A percentile compares a stretch with the other conserved stretches of the same genome.
Conservation (phyloP, 371 early-diverging fungal genomes). For the Syncephalastrum monosporum region DNA sequence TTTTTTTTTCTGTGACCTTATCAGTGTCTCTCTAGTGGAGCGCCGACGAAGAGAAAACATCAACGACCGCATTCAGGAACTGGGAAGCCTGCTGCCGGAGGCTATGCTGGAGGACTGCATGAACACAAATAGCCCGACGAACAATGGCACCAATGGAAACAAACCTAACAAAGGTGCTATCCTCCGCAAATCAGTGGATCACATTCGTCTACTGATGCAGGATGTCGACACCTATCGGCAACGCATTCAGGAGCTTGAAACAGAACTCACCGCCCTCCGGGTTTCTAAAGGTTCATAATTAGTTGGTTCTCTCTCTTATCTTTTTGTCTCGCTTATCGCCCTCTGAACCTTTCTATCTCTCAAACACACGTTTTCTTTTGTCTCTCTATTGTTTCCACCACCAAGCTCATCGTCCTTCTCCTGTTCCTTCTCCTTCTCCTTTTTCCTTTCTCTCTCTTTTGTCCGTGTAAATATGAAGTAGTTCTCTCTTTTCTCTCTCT, state of each 20-base stretch:
- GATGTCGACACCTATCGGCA: constrained; percentile 52
- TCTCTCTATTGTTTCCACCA: no score
- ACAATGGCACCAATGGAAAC: constrained; percentile 16
- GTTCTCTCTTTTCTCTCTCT: no score
- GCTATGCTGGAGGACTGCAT: constrained; percentile 57
- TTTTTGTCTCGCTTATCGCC: no score
- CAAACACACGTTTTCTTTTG: no score
- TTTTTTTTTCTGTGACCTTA: background rate
- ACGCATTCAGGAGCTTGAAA: constrained; percentile 75
- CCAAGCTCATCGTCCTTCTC: no score
- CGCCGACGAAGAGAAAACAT: constrained; percentile 95
- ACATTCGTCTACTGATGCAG: constrained; percentile 75
- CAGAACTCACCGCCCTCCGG: no score
- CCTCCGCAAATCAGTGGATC: constrained; percentile 88
- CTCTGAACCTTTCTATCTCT: no score
- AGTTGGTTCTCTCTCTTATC: no score
- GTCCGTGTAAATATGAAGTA: no score
- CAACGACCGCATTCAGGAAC: constrained; percentile 95
- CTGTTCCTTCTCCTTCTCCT: no score
- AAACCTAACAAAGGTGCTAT: constrained; percentile 88
- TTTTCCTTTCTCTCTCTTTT: no score
- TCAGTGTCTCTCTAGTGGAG: constrained; percentile 63
- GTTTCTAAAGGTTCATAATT: no score
- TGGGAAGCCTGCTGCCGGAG: constrained; percentile 84
- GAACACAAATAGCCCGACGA: constrained; percentile 1